A percentile compares a stretch with the other conserved stretches of the same genome.
Conservation (phyloP, 257 asterid species). For the Solanum gandarillasii region DNA sequence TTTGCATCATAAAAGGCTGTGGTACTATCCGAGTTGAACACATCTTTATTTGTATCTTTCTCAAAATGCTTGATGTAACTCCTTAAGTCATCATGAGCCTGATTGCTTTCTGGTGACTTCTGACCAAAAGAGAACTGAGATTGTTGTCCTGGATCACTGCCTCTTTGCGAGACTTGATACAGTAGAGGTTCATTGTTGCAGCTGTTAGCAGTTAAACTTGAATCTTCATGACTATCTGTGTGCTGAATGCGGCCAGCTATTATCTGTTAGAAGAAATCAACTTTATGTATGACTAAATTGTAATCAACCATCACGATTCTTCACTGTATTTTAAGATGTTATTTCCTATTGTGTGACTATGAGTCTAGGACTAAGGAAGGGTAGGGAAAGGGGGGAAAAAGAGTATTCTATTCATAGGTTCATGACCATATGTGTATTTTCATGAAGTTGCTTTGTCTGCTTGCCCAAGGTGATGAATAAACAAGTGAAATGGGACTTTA, state of each 20-base stretch:
- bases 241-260: not conserved
- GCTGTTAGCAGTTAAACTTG: slow-evolving; percentile 19
- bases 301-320: not conserved
- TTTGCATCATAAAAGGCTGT: slow-evolving; percentile 32
- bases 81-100: slow-evolving; percentile 26
- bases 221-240: slow-evolving; percentile 15
- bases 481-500: not conserved
- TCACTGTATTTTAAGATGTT: not conserved
- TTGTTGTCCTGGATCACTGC: not conserved
- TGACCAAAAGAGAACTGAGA: slow-evolving; percentile 35
- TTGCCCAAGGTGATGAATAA: not conserved
- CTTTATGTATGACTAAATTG: not conserved
- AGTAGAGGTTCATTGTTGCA: slow-evolving; percentile 3
- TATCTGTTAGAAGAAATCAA: not conserved
- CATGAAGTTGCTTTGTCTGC: not conserved
- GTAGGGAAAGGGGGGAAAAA: not conserved
- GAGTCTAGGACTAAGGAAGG: not conserved
- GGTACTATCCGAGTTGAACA: slow-evolving; percentile 5
- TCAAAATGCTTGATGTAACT: slow-evolving; percentile 53
- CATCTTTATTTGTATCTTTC: slow-evolving; percentile 18
- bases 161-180: not conserved
- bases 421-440: not conserved
- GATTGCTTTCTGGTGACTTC: slow-evolving; percentile 9
- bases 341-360: not conserved
- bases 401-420: not conserved